phyloP scores from a whole-genome alignment of 2,329 filamentous ascomycete species.

The Podosphaera xanthii region DNA sequence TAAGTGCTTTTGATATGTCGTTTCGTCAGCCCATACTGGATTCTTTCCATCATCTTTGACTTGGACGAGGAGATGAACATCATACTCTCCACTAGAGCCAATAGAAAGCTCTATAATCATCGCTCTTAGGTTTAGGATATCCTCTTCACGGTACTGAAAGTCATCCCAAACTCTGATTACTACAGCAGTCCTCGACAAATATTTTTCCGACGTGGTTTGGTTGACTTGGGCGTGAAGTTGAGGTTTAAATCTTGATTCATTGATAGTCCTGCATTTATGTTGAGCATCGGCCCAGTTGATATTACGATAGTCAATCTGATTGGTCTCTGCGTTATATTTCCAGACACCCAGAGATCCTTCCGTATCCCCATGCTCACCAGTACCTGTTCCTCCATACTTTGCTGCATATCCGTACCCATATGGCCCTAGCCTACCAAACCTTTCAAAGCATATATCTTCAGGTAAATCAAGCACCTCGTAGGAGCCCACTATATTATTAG shows the following conservation, averaged over 20 bases:
- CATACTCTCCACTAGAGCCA: slow-evolving; percentile 66
- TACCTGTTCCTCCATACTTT: slow-evolving; percentile 56
- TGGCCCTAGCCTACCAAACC: slow-evolving; percentile 67
- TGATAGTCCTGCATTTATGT: slow-evolving; percentile 46
- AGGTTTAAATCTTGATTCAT: slow-evolving; percentile 38
- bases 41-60: slow-evolving; percentile 57
- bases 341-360: slow-evolving; percentile 66
- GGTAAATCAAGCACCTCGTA: slow-evolving; percentile 59
- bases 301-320: slow-evolving; percentile 53
- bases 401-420: slow-evolving; percentile 77
- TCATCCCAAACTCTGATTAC: slow-evolving; percentile 67
- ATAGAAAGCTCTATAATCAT: slow-evolving; percentile 65
- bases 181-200: slow-evolving; percentile 44
- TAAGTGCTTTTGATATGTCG: slow-evolving; percentile 43
- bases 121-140: slow-evolving; percentile 60
- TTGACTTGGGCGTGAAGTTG: slow-evolving; percentile 2
- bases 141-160: slow-evolving; percentile 56
- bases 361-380: slow-evolving; percentile 64
- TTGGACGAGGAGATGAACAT: slow-evolving; percentile 67
- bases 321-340: slow-evolving; percentile 26
- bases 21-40: slow-evolving; percentile 57
- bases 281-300: slow-evolving; percentile 66
- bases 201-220: slow-evolving; percentile 10
- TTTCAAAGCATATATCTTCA: slow-evolving; percentile 79
- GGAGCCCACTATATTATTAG: slow-evolving; percentile 66